Percentiles rank a stretch among this genome's conserved stretches.
Evolutionary conservation across 805 yeast species (phyloP).

Genomic region (Helenozyma rhizophorensis): DNA sequence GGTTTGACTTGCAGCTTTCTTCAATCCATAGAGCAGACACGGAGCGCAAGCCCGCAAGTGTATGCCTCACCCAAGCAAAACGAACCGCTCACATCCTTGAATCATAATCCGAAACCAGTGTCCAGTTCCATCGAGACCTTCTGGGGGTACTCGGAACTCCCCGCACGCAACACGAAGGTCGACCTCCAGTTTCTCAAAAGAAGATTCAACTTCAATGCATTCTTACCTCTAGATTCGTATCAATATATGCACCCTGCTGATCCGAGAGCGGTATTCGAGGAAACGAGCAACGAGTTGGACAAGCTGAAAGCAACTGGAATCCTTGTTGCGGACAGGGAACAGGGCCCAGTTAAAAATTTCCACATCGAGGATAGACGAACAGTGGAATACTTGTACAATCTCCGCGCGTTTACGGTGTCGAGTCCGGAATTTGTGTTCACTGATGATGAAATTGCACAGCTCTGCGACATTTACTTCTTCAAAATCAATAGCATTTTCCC

Average conservation of each 20-base stretch:
- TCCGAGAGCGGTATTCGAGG: no score
- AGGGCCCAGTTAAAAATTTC: conserved; percentile 4
- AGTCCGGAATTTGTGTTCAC: conserved; percentile 20
- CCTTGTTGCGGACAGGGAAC: not conserved
- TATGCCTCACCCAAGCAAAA: no score
- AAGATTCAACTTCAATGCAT: conserved; percentile 21
- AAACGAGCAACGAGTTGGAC: no score
- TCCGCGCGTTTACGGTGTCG: conserved; percentile 36
- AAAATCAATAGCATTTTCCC: conserved; percentile 33
- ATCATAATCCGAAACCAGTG: no score
- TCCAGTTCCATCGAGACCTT: no score
- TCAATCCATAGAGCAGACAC: no score
- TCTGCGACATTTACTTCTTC: conserved; percentile 26
- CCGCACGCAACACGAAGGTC: no score
- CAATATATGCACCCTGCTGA: conserved; percentile 25
- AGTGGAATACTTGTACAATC: conserved; percentile 26
- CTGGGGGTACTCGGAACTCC: no score
- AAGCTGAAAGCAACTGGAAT: conserved; percentile 6
- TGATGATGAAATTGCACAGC: conserved; percentile 14
- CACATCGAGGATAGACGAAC: conserved; percentile 12
- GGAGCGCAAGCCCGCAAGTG: no score
- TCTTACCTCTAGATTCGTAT: not conserved
- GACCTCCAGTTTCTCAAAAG: conserved; percentile 9
- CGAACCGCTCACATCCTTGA: no score
- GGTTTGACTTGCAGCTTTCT: conserved; percentile 16